Conservation (phyloP, 2,329 filamentous ascomycete species). For the Aureobasidium melanogenum region DNA sequence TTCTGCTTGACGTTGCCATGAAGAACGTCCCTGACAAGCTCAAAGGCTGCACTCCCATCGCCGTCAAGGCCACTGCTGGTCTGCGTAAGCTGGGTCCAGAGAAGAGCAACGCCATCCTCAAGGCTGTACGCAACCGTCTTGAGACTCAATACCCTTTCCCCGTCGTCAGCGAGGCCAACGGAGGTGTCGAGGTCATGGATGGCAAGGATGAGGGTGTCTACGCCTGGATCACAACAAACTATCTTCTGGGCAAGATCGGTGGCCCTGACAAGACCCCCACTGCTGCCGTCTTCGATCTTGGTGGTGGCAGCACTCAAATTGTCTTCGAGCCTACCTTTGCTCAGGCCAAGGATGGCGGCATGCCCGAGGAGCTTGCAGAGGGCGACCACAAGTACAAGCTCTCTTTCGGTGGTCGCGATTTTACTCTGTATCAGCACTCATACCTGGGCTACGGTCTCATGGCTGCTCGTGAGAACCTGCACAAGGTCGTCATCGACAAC, state of each 20-base stretch:
- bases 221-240: conserved; percentile 98
- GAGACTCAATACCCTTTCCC: conserved; percentile 92
- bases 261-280: conserved; percentile 83
- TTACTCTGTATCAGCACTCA: conserved; percentile 94
- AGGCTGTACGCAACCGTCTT: conserved; percentile 72
- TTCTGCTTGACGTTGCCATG: conserved; percentile 79
- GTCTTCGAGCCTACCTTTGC: conserved; percentile 96
- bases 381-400: conserved; percentile 96
- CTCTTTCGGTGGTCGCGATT: conserved; percentile 80
- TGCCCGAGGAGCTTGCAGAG: conserved; percentile 75
- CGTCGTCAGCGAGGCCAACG: conserved; percentile 73
- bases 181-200: conserved; percentile 94
- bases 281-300: conserved; percentile 90
- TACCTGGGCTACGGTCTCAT: conserved; percentile 96
- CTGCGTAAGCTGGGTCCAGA: conserved; percentile 77
- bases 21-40: conserved; percentile 76
- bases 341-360: conserved; percentile 59
- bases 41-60: conserved; percentile 84
- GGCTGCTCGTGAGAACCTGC: conserved; percentile 82
- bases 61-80: conserved; percentile 96
- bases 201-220: conserved; percentile 96
- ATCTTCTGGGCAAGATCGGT: conserved; percentile 94
- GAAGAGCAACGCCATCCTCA: conserved; percentile 73
- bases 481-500: conserved; percentile 64
- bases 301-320: conserved; percentile 94